Conservation (phyloP, 306 rosid species). For the Vigna angularis region DNA sequence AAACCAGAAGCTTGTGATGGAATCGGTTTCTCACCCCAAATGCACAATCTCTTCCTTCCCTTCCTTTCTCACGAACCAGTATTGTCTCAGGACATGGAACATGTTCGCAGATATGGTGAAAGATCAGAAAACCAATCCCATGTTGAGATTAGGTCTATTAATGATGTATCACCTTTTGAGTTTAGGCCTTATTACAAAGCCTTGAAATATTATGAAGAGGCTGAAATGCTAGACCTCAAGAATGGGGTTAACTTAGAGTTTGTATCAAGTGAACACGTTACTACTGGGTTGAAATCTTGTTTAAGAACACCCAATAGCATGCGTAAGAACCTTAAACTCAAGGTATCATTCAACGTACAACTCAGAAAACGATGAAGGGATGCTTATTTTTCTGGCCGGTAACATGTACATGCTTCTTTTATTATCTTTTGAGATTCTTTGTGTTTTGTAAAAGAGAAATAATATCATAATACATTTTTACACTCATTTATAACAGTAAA, state of each 20-base stretch:
- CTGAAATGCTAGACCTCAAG: not conserved
- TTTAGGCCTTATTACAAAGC: constrained; percentile 5
- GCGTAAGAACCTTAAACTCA: constrained; percentile 47
- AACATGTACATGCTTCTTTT: no score
- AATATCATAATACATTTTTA: no score
- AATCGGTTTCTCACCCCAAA: not conserved
- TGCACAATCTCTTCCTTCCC: not conserved
- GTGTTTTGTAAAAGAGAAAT: no score
- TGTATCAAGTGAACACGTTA: constrained; percentile 30
- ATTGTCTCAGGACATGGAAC: not conserved
- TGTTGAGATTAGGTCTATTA: not conserved
- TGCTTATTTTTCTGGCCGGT: not conserved
- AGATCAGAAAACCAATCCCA: constrained; percentile 17
- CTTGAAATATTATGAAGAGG: constrained; percentile 23
- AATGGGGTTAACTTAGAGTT: not conserved
- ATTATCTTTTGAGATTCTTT: no score
- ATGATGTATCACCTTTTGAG: constrained; percentile 3
- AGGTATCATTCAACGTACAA: constrained; percentile 52
- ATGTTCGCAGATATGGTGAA: not conserved
- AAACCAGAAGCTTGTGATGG: not conserved
- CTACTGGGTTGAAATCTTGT: constrained; percentile 53
- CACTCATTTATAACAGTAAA: no score
- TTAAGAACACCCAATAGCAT: constrained; percentile 53
- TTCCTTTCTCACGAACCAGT: no score
- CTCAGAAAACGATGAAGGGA: not conserved